phyloP scores from a whole-genome alignment of 345 rosid genomes.

The Adansonia digitata region DNA sequence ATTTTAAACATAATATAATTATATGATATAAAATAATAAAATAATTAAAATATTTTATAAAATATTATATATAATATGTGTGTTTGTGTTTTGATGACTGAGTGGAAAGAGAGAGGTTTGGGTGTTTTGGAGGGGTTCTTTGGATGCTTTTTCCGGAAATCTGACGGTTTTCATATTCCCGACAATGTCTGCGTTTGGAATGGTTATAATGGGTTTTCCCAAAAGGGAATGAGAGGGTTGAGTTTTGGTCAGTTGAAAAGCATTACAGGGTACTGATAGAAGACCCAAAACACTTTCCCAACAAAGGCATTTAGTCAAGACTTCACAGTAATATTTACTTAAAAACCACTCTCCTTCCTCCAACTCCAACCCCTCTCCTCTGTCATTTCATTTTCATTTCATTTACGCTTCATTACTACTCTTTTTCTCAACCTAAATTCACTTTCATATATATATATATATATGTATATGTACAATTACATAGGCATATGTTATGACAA shows the following conservation, averaged over 20 bases:
- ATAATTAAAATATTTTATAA: no score
- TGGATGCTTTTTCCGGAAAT: conserved; percentile 46
- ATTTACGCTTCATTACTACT: not conserved
- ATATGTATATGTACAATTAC: no score
- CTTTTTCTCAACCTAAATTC: not conserved
- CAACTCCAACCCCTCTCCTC: not conserved
- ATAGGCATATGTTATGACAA: no score
- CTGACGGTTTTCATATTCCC: conserved; percentile 81
- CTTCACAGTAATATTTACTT: conserved; percentile 12
- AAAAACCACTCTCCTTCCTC: conserved; percentile 7
- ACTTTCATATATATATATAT: not conserved
- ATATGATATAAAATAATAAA: no score
- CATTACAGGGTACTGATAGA: conserved; percentile 39
- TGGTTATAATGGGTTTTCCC: conserved; percentile 68
- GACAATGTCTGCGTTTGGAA: conserved; percentile 61
- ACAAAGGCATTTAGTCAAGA: conserved; percentile 24
- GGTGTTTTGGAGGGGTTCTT: conserved; percentile 4
- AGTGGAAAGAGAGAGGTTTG: not conserved
- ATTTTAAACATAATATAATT: no score
- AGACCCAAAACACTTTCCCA: conserved; percentile 33
- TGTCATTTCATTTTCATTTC: conserved; percentile 4
- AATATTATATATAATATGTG: no score
- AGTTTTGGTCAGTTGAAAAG: conserved; percentile 44
- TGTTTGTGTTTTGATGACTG: not conserved
- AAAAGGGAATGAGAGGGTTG: conserved; percentile 43